Conservation (phyloP, 1,284 basidiomycete species). For the Boletus smithii region DNA sequence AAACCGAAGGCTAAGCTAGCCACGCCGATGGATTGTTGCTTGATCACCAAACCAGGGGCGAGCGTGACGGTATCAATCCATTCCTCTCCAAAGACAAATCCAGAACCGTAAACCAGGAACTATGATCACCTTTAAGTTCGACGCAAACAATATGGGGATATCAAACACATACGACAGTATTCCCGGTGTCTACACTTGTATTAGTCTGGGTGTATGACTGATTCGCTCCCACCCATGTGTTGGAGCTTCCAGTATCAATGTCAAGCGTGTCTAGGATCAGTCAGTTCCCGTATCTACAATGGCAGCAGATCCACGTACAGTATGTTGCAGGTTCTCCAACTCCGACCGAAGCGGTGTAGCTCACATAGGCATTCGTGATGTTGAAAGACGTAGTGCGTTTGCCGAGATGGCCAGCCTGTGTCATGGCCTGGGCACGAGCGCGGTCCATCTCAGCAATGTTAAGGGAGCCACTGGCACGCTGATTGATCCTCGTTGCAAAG, state of each 20-base stretch:
- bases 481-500: conserved; percentile 16
- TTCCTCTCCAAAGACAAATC: conserved; percentile 49
- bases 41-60: conserved; percentile 40
- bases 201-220: conserved; percentile 39
- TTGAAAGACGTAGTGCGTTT: conserved; percentile 13
- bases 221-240: conserved; percentile 37
- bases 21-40: conserved; percentile 52
- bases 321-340: conserved; percentile 44
- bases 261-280: conserved; percentile 26
- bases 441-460: conserved; percentile 16
- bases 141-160: no score
- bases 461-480: neutral
- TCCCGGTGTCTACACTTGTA: conserved; percentile 43
- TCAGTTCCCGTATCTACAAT: neutral
- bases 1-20: no score
- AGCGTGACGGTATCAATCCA: conserved; percentile 51
- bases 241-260: conserved; percentile 37
- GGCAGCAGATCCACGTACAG: conserved; percentile 31
- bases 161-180: conserved; percentile 34
- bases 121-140: conserved; percentile 2
- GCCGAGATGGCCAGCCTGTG: neutral
- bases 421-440: conserved; percentile 20
- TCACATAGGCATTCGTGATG: conserved; percentile 19
- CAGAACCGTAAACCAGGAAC: conserved; percentile 49
- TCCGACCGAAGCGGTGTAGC: conserved; percentile 38